Conservation (phyloP, 345 rosid genomes). For the Nasturtium officinale region DNA sequence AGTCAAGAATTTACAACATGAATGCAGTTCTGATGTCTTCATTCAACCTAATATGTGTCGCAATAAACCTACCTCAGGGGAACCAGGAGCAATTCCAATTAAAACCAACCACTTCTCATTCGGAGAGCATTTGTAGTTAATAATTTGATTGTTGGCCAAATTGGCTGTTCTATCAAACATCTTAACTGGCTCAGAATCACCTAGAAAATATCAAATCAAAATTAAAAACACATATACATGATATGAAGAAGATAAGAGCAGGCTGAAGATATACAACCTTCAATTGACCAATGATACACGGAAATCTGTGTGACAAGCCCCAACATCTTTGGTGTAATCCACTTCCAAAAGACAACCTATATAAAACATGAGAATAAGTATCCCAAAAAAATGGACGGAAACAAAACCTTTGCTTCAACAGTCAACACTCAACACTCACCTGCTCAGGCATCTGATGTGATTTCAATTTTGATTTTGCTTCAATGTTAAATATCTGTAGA, state of each 20-base stretch:
- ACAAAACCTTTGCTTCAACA: conserved; percentile 17
- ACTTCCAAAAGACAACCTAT: conserved; percentile 98
- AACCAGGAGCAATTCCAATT: conserved; percentile 98
- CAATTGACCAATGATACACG: conserved; percentile 97
- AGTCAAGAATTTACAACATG: conserved; percentile 5
- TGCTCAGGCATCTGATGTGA: conserved; percentile 99
- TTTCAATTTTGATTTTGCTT: conserved; percentile 90
- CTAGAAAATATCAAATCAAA: conserved; percentile 46
- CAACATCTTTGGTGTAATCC: conserved; percentile 92
- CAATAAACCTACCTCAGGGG: conserved; percentile 74
- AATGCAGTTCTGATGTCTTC: conserved; percentile 17
- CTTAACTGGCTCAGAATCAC: conserved; percentile 95
- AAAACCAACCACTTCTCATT: conserved; percentile 96
- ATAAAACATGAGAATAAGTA: conserved; percentile 18
- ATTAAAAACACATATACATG: conserved; percentile 15
- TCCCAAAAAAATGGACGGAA: background rate
- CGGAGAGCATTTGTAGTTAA: conserved; percentile 92
- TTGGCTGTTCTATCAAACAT: conserved; percentile 97
- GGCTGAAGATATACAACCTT: conserved; percentile 57
- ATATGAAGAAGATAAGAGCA: conserved; percentile 4
- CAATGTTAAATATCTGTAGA: conserved; percentile 96
- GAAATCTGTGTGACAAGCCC: conserved; percentile 89
- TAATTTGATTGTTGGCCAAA: conserved; percentile 90
- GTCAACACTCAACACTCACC: conserved; percentile 55
- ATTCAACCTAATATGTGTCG: conserved; percentile 8